These are phyloP conservation scores for Parathielavia hyrcaniae DNA, from an alignment of 495 filamentous ascomycete genomes.

Conservation along the genomic window DNA sequence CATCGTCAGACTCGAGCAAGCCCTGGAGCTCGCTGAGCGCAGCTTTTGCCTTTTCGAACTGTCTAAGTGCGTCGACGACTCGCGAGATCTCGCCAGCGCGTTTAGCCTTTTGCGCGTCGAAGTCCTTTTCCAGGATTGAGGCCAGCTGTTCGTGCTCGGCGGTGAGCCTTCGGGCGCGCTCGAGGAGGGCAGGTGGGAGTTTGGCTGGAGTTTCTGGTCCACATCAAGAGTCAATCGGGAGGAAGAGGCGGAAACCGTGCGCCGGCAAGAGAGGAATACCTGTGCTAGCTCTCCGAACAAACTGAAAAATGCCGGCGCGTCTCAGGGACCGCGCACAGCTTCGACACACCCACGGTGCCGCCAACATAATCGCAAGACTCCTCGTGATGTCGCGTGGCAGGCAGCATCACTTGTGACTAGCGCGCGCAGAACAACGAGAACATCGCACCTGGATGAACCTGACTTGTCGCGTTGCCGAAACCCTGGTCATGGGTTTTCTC, in stretches of 20 bases:
- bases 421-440: not conserved
- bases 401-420: not conserved
- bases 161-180: slow-evolving; percentile 37
- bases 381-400: slow-evolving; percentile 10
- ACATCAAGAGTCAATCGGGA: slow-evolving; percentile 1
- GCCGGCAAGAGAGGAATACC: slow-evolving; percentile 24
- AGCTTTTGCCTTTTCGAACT: slow-evolving; percentile 59
- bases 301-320: slow-evolving; percentile 31
- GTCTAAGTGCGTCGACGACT: slow-evolving; percentile 61
- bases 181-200: slow-evolving; percentile 38
- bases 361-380: slow-evolving; percentile 41
- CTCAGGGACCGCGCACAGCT: slow-evolving; percentile 42
- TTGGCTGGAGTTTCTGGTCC: slow-evolving; percentile 1
- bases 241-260: not conserved
- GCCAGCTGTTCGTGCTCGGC: slow-evolving; percentile 56
- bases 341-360: slow-evolving; percentile 51
- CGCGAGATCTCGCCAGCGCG: slow-evolving; percentile 66
- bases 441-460: too few species aligned
- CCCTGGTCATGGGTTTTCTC: slow-evolving; percentile 4
- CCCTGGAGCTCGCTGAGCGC: slow-evolving; percentile 48
- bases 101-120: slow-evolving; percentile 68
- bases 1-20: slow-evolving; percentile 47
- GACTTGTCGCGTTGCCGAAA: slow-evolving; percentile 5
- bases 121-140: slow-evolving; percentile 53
- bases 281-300: slow-evolving; percentile 44